These are phyloP conservation scores for Pleurotus eryngii DNA, from an alignment of 768 basidiomycete genomes.

Conservation along the genomic window DNA sequence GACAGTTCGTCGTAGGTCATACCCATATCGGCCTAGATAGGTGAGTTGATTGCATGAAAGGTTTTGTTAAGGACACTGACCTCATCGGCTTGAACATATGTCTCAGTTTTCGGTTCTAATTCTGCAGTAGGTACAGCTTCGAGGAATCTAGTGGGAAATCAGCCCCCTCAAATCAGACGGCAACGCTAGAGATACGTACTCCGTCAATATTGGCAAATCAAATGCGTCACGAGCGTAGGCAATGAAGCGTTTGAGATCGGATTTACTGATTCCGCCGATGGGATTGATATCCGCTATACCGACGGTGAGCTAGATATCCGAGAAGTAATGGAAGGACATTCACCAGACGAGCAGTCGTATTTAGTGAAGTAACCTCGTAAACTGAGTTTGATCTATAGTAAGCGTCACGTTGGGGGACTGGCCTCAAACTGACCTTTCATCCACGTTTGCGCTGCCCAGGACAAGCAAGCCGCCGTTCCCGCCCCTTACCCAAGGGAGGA, in stretches of 20 bases:
- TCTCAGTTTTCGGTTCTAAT: conserved; percentile 90
- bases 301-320: neutral
- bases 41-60: conserved; percentile 5
- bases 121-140: conserved; percentile 94
- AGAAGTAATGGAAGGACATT: conserved; percentile 7
- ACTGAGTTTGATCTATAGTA: conserved; percentile 37
- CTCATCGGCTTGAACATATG: conserved; percentile 95
- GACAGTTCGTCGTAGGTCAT: conserved; percentile 99
- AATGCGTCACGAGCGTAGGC: conserved; percentile 76
- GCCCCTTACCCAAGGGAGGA: conserved; percentile 89
- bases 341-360: conserved; percentile 93
- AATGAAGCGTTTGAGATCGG: conserved; percentile 95
- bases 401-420: neutral
- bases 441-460: conserved; percentile 97
- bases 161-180: conserved; percentile 3
- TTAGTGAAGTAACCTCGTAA: conserved; percentile 96
- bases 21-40: conserved; percentile 86
- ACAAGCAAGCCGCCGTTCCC: conserved; percentile 84
- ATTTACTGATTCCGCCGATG: conserved; percentile 97
- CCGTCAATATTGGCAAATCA: conserved; percentile 77
- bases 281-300: conserved; percentile 90
- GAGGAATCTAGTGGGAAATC: conserved; percentile 62
- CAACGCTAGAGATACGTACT: conserved; percentile 40
- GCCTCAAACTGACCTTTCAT: conserved; percentile 69
- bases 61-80: conserved; percentile 32